Conservation (phyloP, 768 basidiomycete species). For the Thelephora ganbajun region DNA sequence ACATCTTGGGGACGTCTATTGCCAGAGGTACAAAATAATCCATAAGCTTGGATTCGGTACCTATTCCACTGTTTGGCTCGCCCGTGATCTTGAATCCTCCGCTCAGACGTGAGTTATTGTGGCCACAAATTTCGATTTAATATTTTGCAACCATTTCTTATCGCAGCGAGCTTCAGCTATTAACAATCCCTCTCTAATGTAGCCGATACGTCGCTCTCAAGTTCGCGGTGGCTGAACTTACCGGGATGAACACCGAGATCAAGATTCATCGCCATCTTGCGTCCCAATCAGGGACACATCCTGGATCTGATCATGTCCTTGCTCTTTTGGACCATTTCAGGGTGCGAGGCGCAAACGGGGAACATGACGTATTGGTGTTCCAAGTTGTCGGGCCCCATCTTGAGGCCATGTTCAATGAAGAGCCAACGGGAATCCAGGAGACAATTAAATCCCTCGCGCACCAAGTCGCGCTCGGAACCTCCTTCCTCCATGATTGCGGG, state of each 20-base stretch:
- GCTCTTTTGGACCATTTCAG: not conserved
- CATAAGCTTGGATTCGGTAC: slow-evolving; percentile 21
- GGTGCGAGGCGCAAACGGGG: not conserved
- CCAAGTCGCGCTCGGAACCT: not conserved
- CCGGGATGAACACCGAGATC: not conserved
- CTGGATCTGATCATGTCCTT: not conserved
- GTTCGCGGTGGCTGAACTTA: not conserved
- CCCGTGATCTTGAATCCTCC: slow-evolving; percentile 10
- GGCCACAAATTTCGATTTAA: too few species aligned
- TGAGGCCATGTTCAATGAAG: not conserved
- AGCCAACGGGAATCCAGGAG: not conserved
- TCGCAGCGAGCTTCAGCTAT: too few species aligned
- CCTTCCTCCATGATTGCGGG: not conserved
- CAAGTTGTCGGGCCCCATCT: not conserved
- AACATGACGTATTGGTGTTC: not conserved
- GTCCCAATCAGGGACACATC: too few species aligned
- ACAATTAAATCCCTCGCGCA: not conserved
- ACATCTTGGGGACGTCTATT: slow-evolving; percentile 18
- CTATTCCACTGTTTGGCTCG: slow-evolving; percentile 17
- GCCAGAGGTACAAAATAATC: slow-evolving; percentile 18
- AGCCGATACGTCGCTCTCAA: not conserved
- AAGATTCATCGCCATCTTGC: not conserved
- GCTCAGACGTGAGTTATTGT: too few species aligned
- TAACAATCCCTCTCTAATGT: too few species aligned
- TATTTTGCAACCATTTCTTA: too few species aligned